These are phyloP conservation scores for Pseudopyrenochaeta lycopersici DNA, from an alignment of 2,329 filamentous ascomycete species.

Conservation along the genomic window DNA sequence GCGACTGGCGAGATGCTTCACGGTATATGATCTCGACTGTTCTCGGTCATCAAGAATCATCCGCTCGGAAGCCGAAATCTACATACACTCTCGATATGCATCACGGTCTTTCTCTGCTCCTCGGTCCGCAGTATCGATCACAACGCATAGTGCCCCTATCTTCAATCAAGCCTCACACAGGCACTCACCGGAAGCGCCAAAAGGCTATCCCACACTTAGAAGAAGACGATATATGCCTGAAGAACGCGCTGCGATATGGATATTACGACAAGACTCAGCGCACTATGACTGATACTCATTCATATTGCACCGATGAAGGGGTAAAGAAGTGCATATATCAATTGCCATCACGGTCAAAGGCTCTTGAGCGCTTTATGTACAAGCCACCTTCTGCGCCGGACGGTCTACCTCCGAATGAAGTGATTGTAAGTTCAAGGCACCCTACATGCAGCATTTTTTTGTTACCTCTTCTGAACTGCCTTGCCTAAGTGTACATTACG, in stretches of 20 bases:
- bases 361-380: slow-evolving; percentile 55
- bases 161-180: slow-evolving; percentile 45
- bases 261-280: slow-evolving; percentile 34
- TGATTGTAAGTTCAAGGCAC: slow-evolving; percentile 59
- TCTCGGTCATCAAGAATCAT: slow-evolving; percentile 32
- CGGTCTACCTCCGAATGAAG: slow-evolving; percentile 57
- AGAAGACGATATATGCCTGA: slow-evolving; percentile 53
- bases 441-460: background rate
- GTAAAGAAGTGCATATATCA: slow-evolving; percentile 52
- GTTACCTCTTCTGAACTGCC: background rate
- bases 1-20: slow-evolving; percentile 61
- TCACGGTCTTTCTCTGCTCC: slow-evolving; percentile 8
- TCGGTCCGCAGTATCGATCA: background rate
- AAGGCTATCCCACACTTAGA: slow-evolving; percentile 32
- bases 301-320: slow-evolving; percentile 21
- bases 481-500: too few relatives aligned
- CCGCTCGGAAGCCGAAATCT: background rate
- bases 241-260: slow-evolving; percentile 56
- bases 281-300: background rate
- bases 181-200: slow-evolving; percentile 46
- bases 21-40: slow-evolving; percentile 54
- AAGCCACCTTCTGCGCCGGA: slow-evolving; percentile 34
- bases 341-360: slow-evolving; percentile 42
- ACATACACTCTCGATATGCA: slow-evolving; percentile 24
- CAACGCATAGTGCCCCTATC: slow-evolving; percentile 48